Evolutionary conservation across 176 grass and related monocot species (phyloP).

Genomic region (Tillandsia leiboldiana): DNA sequence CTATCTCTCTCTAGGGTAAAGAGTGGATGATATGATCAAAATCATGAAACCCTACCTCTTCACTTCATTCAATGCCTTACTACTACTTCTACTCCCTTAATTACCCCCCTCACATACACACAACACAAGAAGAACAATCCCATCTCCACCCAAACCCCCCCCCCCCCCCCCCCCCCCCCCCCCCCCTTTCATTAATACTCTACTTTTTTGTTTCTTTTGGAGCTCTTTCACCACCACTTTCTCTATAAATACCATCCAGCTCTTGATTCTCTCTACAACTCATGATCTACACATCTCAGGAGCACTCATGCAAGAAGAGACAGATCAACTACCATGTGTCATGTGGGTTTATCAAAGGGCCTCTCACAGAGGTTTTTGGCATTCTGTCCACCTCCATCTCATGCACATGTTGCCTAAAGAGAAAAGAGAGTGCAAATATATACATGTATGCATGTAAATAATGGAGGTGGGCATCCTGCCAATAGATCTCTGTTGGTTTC

Average conservation of each 20-base stretch:
- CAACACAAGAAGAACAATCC: too few relatives aligned
- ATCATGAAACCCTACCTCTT: not conserved
- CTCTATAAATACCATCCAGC: slow-evolving; percentile 4
- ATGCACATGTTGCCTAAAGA: slow-evolving; percentile 6
- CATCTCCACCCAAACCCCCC: too few relatives aligned
- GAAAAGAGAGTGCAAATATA: not conserved
- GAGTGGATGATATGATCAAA: not conserved
- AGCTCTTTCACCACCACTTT: not conserved
- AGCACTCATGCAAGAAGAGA: not conserved
- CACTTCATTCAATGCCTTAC: not conserved
- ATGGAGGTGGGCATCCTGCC: slow-evolving; percentile 88
- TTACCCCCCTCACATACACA: too few relatives aligned
- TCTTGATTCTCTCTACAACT: not conserved
- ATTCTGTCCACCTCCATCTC: slow-evolving; percentile 76
- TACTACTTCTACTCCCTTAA: too few relatives aligned
- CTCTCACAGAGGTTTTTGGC: slow-evolving; percentile 53
- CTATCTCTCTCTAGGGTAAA: not conserved
- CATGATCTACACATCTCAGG: slow-evolving; percentile 38
- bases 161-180: too few relatives aligned
- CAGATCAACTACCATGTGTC: slow-evolving; percentile 6
- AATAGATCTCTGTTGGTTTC: slow-evolving; percentile 75
- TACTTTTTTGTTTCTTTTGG: too few relatives aligned
- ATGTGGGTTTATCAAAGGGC: slow-evolving; percentile 57
- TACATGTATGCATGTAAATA: not conserved
- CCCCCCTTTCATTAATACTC: too few relatives aligned